These are phyloP conservation scores for Saturnispora dispora DNA, from an alignment of 805 yeast species.

Conservation along the genomic window DNA sequence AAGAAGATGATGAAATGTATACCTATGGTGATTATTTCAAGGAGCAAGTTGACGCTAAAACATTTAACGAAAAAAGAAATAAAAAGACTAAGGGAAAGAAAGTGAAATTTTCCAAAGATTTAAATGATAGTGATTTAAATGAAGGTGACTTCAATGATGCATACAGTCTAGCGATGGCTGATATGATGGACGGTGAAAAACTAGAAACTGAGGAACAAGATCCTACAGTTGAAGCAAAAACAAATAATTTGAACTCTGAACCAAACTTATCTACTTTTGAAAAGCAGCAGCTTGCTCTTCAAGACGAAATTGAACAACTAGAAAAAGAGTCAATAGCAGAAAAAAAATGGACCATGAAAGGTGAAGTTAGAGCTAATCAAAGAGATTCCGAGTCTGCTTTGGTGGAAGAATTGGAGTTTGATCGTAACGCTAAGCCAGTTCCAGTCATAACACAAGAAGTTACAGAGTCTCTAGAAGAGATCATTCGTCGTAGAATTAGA, in stretches of 20 bases:
- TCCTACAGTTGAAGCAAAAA: slow-evolving; percentile 27
- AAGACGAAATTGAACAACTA: slow-evolving; percentile 64
- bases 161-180: slow-evolving; percentile 52
- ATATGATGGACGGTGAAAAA: slow-evolving; percentile 41
- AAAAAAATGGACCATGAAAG: slow-evolving; percentile 89
- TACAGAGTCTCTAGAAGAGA: slow-evolving; percentile 79
- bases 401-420: slow-evolving; percentile 79
- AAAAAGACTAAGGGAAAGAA: slow-evolving; percentile 9
- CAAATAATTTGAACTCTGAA: slow-evolving; percentile 7
- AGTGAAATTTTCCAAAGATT: slow-evolving; percentile 9
- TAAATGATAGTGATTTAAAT: slow-evolving; percentile 35
- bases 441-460: slow-evolving; percentile 88
- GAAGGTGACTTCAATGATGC: slow-evolving; percentile 59
- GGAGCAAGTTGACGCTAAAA: slow-evolving; percentile 15
- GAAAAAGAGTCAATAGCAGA: slow-evolving; percentile 86
- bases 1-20: slow-evolving; percentile 34
- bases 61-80: slow-evolving; percentile 7
- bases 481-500: slow-evolving; percentile 74
- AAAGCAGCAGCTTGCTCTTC: slow-evolving; percentile 69
- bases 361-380: slow-evolving; percentile 76
- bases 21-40: slow-evolving; percentile 65
- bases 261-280: slow-evolving; percentile 64
- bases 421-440: slow-evolving; percentile 88
- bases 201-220: slow-evolving; percentile 20
- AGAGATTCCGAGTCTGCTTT: slow-evolving; percentile 80